phyloP scores from a whole-genome alignment of 1,284 basidiomycete species.

The Rhodotorula glutinis region DNA sequence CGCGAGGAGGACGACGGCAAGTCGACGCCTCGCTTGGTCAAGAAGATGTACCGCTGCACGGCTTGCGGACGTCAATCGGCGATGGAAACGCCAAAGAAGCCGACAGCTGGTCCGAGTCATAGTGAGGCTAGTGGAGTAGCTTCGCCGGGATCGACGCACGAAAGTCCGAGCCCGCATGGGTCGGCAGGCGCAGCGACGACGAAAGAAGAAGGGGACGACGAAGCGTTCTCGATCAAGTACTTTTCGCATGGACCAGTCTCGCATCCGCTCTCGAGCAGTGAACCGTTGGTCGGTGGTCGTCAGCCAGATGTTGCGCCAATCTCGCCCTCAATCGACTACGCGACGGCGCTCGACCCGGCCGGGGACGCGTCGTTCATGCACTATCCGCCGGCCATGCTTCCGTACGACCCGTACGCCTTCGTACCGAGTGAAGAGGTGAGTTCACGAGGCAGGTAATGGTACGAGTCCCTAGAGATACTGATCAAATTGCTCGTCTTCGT shows the following conservation, averaged over 20 bases:
- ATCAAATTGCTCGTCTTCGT: too few species aligned
- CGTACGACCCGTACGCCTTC: not conserved
- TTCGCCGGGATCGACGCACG: not conserved
- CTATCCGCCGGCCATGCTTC: not conserved
- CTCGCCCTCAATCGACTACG: not conserved
- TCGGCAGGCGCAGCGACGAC: not conserved
- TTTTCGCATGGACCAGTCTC: conserved; percentile 13
- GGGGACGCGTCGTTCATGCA: conserved; percentile 1
- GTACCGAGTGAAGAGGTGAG: not conserved
- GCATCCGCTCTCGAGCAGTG: not conserved
- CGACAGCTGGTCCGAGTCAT: not conserved
- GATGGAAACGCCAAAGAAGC: conserved; percentile 1
- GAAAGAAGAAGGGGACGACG: not conserved
- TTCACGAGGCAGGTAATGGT: too few species aligned
- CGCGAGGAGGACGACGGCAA: too few species aligned
- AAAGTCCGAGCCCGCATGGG: not conserved
- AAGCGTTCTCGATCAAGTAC: conserved; percentile 29
- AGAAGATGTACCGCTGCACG: conserved; percentile 16
- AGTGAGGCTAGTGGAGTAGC: not conserved
- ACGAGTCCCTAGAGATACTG: too few species aligned
- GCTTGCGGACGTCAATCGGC: conserved; percentile 2
- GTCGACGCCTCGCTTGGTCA: too few species aligned
- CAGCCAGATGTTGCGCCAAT: too few species aligned
- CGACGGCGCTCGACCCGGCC: not conserved
- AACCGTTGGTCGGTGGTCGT: too few species aligned